Conservation (phyloP, 768 basidiomycete species). For the Phylloporus sp. region DNA sequence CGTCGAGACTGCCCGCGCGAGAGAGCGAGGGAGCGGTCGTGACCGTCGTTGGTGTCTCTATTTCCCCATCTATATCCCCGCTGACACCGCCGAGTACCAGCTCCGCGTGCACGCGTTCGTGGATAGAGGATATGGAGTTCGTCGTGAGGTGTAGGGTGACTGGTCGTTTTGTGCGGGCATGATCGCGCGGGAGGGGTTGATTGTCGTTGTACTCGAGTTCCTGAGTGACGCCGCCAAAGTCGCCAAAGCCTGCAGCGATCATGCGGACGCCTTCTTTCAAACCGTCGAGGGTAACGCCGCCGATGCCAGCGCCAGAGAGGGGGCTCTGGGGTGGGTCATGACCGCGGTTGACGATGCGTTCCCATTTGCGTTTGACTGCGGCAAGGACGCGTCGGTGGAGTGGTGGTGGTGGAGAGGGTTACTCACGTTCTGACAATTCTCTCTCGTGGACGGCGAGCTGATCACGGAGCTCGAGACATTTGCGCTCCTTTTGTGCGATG, state of each 20-base stretch:
- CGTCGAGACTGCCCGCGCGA: slow-evolving; percentile 13
- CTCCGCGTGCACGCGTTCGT: no score
- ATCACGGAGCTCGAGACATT: slow-evolving; percentile 74
- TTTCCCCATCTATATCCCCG: no score
- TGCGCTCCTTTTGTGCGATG: slow-evolving; percentile 83
- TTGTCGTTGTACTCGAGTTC: slow-evolving; percentile 1
- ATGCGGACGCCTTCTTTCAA: slow-evolving; percentile 63
- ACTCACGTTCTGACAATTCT: slow-evolving; percentile 60
- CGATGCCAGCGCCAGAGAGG: slow-evolving; percentile 5
- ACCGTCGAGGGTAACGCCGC: slow-evolving; percentile 42
- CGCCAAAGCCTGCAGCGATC: slow-evolving; percentile 43
- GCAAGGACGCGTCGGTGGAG: neutral
- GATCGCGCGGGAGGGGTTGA: slow-evolving; percentile 12
- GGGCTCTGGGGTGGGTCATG: slow-evolving; percentile 8
- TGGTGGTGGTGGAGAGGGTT: neutral
- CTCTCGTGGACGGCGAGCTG: slow-evolving; percentile 69
- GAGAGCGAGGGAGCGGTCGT: slow-evolving; percentile 7
- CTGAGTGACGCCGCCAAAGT: slow-evolving; percentile 24
- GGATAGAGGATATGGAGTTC: slow-evolving; percentile 45
- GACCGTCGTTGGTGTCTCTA: no score
- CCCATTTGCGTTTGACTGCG: slow-evolving; percentile 80
- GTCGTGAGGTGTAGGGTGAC: slow-evolving; percentile 37
- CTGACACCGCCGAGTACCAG: no score
- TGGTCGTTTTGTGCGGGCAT: slow-evolving; percentile 16
- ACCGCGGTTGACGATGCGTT: slow-evolving; percentile 66